Conservation (phyloP, 1,284 basidiomycete species). For the Butyriboletus regius region DNA sequence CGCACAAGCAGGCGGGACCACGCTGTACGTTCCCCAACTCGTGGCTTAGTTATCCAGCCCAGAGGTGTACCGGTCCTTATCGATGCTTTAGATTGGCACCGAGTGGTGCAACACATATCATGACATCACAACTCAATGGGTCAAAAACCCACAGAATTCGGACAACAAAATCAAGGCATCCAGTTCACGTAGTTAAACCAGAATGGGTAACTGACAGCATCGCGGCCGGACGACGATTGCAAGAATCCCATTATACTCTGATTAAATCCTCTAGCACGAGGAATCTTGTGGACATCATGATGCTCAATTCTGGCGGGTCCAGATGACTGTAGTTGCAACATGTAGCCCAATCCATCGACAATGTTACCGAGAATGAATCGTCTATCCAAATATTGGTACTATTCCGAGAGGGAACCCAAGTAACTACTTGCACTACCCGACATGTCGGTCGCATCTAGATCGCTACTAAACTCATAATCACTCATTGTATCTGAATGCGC, state of each 20-base stretch:
- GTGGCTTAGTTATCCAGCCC: not conserved
- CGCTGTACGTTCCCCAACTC: constrained; percentile 36
- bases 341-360: constrained; percentile 5
- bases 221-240: constrained; percentile 45
- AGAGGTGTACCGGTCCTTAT: not conserved
- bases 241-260: constrained; percentile 51
- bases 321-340: constrained; percentile 1
- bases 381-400: not conserved
- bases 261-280: constrained; percentile 30
- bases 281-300: constrained; percentile 19
- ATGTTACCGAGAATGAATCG: constrained; percentile 6
- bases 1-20: constrained; percentile 49
- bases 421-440: constrained; percentile 32
- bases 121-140: constrained; percentile 61
- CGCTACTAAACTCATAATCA: constrained; percentile 56
- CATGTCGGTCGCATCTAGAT: constrained; percentile 36
- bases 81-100: constrained; percentile 39
- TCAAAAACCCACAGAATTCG: constrained; percentile 59
- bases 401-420: constrained; percentile 28
- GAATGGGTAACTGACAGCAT: constrained; percentile 68
- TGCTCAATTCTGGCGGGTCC: constrained; percentile 22
- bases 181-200: constrained; percentile 55
- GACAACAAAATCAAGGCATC: constrained; percentile 41
- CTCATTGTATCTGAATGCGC: constrained; percentile 33
- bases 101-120: constrained; percentile 60